A percentile compares a stretch with the other conserved stretches of the same genome.
These are phyloP conservation scores for Ceratocystis alfenasii DNA, from an alignment of 2,329 filamentous ascomycete species.

Conservation along the genomic window DNA sequence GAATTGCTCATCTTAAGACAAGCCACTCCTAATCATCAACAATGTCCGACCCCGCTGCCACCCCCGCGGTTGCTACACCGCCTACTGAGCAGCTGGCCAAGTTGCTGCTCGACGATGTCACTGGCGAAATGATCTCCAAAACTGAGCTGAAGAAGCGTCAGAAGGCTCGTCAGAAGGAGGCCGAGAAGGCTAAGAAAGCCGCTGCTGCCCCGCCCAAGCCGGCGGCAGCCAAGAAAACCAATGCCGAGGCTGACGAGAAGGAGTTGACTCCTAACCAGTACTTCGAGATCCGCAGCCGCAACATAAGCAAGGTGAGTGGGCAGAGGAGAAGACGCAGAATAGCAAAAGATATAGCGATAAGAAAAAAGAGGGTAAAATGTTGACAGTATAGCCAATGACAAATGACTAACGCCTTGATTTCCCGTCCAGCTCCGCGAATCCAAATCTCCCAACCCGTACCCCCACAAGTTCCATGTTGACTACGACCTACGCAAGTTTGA, in stretches of 20 bases:
- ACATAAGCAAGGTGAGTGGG: slow-evolving; percentile 48
- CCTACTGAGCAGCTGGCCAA: slow-evolving; percentile 50
- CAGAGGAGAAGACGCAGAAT: neutral
- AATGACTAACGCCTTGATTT: neutral
- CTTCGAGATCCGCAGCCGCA: slow-evolving; percentile 86
- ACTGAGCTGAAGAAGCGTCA: slow-evolving; percentile 86
- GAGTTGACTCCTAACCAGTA: slow-evolving; percentile 55
- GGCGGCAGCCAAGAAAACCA: slow-evolving; percentile 56
- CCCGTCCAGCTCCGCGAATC: slow-evolving; percentile 45
- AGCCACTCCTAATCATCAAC: neutral
- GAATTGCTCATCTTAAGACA: no score
- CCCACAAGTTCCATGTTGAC: slow-evolving; percentile 81
- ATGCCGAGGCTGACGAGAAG: slow-evolving; percentile 54
- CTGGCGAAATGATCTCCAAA: slow-evolving; percentile 78
- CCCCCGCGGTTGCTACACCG: slow-evolving; percentile 28
- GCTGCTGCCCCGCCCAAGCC: slow-evolving; percentile 50
- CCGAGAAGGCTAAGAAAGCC: slow-evolving; percentile 78
- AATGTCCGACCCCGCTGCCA: slow-evolving; percentile 30
- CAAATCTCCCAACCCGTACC: slow-evolving; percentile 72
- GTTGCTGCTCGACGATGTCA: slow-evolving; percentile 81
- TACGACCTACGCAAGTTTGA: slow-evolving; percentile 73
- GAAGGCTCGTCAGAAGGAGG: slow-evolving; percentile 79
- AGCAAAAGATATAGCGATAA: neutral
- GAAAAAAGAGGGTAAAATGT: neutral
- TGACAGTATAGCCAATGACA: neutral